Conservation (phyloP, 2,329 filamentous ascomycete species). For the Venturia carpophila region DNA sequence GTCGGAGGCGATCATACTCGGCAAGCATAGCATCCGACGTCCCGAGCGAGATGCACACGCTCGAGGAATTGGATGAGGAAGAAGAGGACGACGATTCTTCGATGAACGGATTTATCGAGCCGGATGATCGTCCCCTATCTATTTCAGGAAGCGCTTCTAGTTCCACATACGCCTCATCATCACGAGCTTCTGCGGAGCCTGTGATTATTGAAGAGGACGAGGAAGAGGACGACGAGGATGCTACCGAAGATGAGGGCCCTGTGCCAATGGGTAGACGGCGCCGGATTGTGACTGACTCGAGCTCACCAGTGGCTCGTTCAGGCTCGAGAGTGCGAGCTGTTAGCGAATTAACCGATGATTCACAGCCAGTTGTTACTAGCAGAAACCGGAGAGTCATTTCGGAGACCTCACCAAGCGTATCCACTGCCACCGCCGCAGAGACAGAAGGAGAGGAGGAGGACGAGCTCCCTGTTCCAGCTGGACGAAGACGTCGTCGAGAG, state of each 20-base stretch:
- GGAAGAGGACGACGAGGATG: conserved; percentile 15
- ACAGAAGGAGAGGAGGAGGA: conserved; percentile 17
- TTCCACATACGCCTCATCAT: conserved; percentile 19
- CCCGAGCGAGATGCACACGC: conserved; percentile 34
- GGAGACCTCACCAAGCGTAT: conserved; percentile 9
- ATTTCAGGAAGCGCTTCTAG: conserved; percentile 26
- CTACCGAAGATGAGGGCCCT: conserved; percentile 19
- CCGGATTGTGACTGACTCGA: neutral
- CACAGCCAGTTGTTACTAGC: neutral
- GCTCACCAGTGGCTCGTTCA: neutral
- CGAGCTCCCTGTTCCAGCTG: conserved; percentile 17
- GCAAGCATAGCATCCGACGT: conserved; percentile 34
- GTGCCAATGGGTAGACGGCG: conserved; percentile 9
- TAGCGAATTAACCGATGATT: neutral
- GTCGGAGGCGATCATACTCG: conserved; percentile 32
- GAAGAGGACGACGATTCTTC: conserved; percentile 33
- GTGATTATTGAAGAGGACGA: conserved; percentile 15
- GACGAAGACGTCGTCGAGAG: conserved; percentile 7
- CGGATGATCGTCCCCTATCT: conserved; percentile 28
- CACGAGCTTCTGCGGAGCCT: conserved; percentile 9
- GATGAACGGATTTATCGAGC: conserved; percentile 36
- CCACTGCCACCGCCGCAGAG: conserved; percentile 2
- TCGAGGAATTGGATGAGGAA: conserved; percentile 38
- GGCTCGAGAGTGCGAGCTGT: neutral
- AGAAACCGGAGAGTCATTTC: conserved; percentile 15